A percentile compares a stretch with the other conserved stretches of the same genome.
Evolutionary conservation across 305 asterid genomes (phyloP).

Genomic region (Caryopteris hybrid): DNA sequence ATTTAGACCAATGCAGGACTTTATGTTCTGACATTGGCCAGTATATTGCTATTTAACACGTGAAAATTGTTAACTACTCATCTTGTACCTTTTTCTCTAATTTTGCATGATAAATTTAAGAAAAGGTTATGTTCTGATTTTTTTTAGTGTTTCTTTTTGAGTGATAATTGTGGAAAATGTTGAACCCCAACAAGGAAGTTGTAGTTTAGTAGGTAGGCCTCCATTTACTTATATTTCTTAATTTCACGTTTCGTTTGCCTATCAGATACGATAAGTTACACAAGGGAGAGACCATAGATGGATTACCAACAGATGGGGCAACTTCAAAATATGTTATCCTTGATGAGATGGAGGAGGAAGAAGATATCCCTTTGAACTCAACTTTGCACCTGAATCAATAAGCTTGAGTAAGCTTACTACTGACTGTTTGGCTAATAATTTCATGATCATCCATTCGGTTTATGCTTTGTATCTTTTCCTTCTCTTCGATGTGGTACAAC

Average conservation of each 20-base stretch:
- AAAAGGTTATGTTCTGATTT: not conserved
- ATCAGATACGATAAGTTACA: conserved; percentile 78
- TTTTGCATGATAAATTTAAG: not conserved
- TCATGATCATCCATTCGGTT: not conserved
- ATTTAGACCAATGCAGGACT: not conserved
- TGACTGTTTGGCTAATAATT: not conserved
- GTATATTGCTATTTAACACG: not conserved
- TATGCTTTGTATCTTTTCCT: too few species aligned
- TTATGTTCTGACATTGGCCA: not conserved
- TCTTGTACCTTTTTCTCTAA: not conserved
- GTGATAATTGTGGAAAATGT: too few species aligned
- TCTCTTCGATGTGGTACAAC: too few species aligned
- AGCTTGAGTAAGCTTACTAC: conserved; percentile 44
- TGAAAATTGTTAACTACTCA: not conserved
- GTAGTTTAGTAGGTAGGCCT: not conserved
- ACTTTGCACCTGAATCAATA: conserved; percentile 15
- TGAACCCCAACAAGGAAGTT: not conserved
- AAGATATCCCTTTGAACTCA: conserved; percentile 35
- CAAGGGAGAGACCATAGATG: conserved; percentile 44
- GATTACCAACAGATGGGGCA: conserved; percentile 24
- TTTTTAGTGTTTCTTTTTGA: too few species aligned
- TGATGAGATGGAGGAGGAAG: conserved; percentile 90
- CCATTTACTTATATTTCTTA: not conserved
- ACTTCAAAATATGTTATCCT: conserved; percentile 85
- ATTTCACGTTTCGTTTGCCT: not conserved